phyloP scores from a whole-genome alignment of 2,329 filamentous ascomycete genomes.

The Trematosphaeria pertusa region DNA sequence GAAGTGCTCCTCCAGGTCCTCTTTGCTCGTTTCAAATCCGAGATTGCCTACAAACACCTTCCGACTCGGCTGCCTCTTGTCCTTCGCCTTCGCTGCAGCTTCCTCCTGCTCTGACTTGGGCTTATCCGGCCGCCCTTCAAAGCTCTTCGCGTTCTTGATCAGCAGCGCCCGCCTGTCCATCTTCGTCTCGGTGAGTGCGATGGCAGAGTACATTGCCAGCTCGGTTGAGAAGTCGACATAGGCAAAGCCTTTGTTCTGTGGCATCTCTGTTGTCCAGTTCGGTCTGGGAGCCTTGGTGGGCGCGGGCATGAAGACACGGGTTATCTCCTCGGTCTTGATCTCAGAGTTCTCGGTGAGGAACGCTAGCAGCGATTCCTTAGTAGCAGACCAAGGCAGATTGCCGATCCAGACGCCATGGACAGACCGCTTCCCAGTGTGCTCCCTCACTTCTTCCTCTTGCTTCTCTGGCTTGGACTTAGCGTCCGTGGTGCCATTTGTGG shows the following conservation, averaged over 20 bases:
- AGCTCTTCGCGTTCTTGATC: slow-evolving; percentile 92
- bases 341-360: slow-evolving; percentile 77
- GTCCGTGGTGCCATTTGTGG: slow-evolving; percentile 11
- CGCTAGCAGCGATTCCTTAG: slow-evolving; percentile 73
- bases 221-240: slow-evolving; percentile 86
- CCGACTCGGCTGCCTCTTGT: slow-evolving; percentile 72
- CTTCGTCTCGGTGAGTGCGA: slow-evolving; percentile 85
- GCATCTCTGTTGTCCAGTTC: slow-evolving; percentile 54
- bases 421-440: slow-evolving; percentile 64
- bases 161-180: slow-evolving; percentile 79
- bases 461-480: slow-evolving; percentile 34
- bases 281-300: slow-evolving; percentile 47
- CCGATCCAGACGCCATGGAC: slow-evolving; percentile 94
- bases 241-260: slow-evolving; percentile 89
- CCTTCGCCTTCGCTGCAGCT: slow-evolving; percentile 33
- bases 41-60: slow-evolving; percentile 78
- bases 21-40: slow-evolving; percentile 66
- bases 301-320: slow-evolving; percentile 80
- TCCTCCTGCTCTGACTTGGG: slow-evolving; percentile 49
- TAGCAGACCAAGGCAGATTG: slow-evolving; percentile 86
- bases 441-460: slow-evolving; percentile 38
- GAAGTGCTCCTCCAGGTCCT: slow-evolving; percentile 82
- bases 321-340: slow-evolving; percentile 72
- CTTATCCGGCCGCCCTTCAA: slow-evolving; percentile 85
- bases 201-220: slow-evolving; percentile 75